These are phyloP conservation scores for Coemansia sp. DNA, from an alignment of 192 early-diverging fungal genomes.

Conservation along the genomic window DNA sequence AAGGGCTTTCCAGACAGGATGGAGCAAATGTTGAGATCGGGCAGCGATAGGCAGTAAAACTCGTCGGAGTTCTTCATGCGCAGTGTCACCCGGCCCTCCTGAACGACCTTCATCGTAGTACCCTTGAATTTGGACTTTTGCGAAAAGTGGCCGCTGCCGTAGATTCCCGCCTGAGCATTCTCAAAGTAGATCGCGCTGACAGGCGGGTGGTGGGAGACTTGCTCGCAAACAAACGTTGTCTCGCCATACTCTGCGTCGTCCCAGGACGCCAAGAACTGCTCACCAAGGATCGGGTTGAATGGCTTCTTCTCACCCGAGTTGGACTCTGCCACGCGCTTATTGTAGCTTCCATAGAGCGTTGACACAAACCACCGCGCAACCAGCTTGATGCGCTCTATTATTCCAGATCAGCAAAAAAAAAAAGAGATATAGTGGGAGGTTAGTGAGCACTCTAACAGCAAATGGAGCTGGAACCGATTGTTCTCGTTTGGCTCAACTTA, in stretches of 20 bases:
- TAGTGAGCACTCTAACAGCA: not conserved
- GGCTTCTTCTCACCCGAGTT: slow-evolving; percentile 75
- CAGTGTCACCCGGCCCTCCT: slow-evolving; percentile 74
- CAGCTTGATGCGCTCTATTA: slow-evolving; percentile 66
- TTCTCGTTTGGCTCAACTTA: slow-evolving; percentile 2
- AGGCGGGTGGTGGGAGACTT: slow-evolving; percentile 76
- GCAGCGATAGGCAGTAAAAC: slow-evolving; percentile 72
- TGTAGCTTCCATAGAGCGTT: slow-evolving; percentile 77
- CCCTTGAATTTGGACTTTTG: slow-evolving; percentile 72
- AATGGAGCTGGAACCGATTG: not conserved
- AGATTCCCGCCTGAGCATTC: slow-evolving; percentile 63
- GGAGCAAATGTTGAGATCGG: slow-evolving; percentile 75
- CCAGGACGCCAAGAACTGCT: slow-evolving; percentile 69
- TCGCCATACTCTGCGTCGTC: slow-evolving; percentile 56
- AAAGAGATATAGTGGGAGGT: not conserved
- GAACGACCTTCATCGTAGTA: slow-evolving; percentile 75
- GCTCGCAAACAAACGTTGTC: slow-evolving; percentile 65
- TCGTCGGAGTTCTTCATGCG: slow-evolving; percentile 65
- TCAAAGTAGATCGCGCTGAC: slow-evolving; percentile 70
- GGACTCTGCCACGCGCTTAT: slow-evolving; percentile 69
- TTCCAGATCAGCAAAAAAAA: not conserved
- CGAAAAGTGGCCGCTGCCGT: slow-evolving; percentile 63
- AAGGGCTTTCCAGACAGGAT: slow-evolving; percentile 68
- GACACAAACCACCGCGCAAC: slow-evolving; percentile 80
- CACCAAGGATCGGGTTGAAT: slow-evolving; percentile 72